Base-by-base conservation (phyloP, 306 rosid genomes). In the Malus fusca region DNA sequence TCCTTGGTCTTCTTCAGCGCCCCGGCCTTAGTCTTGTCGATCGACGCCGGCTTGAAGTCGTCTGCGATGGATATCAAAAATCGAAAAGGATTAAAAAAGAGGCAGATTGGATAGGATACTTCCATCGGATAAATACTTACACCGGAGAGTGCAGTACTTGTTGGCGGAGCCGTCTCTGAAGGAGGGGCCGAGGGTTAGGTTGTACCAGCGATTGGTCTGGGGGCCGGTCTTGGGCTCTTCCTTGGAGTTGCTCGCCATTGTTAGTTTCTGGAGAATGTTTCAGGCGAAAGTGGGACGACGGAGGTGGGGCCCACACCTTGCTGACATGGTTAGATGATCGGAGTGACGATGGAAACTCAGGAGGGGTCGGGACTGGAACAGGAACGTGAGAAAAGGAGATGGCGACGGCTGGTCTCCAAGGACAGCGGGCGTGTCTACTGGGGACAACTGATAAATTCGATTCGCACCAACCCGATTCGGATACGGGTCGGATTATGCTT, bases 1-100 rank as follows among this genome's bases (percentile, higher is more conserved):
- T 91, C 98, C 86, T 91, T 91, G 17, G 92, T 86, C 88, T 94
- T 91, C 77, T 85, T 84, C 53, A 94, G 79, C 64, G 84, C 81
- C 79, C 97, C 98, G 15, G 87, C 71, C 84, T 90, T 90, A 59
- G 85, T 81, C 85, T 90, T 91, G 70, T 94, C 98, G 28, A 91
- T 94, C 23, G 98, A 94, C 28, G 96, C 97, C 23, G 98, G 98
- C 63, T 94, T 94, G 69, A 91, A 91, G 77, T 91, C 98, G 80
- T 91, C 98, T 94, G 71, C 75, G 84, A 71, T 28, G 69, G 31
- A 59, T 37, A 65, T 14, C 52, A 30, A 74, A 48, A 68, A 48
- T 22, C 6, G 5, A 60, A 68, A 48, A 2, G 55, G 17, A 5
- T 48, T 48, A 15, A 26, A 52, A 8, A n/a, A 30, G 42, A 37